Evolutionary conservation across 352 stramenopile species (phyloP).

Genomic region (Globisporangium irregulare): DNA sequence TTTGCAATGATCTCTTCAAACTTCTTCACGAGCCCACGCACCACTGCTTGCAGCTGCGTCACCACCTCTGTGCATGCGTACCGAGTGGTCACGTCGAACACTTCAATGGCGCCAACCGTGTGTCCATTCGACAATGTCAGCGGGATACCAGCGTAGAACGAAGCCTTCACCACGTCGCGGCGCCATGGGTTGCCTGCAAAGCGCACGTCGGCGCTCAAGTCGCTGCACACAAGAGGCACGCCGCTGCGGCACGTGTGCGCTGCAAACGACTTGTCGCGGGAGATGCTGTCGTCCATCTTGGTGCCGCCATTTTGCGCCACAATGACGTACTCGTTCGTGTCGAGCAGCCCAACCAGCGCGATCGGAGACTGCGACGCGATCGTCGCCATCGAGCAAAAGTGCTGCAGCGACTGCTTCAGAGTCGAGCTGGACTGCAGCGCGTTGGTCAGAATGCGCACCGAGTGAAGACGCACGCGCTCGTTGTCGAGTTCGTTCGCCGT

Average conservation of each 20-base stretch:
- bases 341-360: slow-evolving; percentile 64
- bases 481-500: slow-evolving; percentile 66
- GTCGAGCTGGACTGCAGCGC: slow-evolving; percentile 38
- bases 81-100: slow-evolving; percentile 53
- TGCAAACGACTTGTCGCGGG: slow-evolving; percentile 48
- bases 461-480: slow-evolving; percentile 60
- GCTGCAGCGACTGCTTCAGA: slow-evolving; percentile 48
- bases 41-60: slow-evolving; percentile 65
- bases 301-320: slow-evolving; percentile 40
- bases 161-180: slow-evolving; percentile 36
- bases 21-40: slow-evolving; percentile 68
- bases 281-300: slow-evolving; percentile 17
- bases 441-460: slow-evolving; percentile 46
- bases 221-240: slow-evolving; percentile 58
- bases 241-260: slow-evolving; percentile 68
- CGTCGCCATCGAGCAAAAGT: slow-evolving; percentile 79
- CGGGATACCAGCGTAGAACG: slow-evolving; percentile 83
- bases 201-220: slow-evolving; percentile 59
- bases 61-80: slow-evolving; percentile 63
- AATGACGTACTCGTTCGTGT: slow-evolving; percentile 51
- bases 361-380: slow-evolving; percentile 70
- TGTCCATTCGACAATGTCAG: slow-evolving; percentile 66
- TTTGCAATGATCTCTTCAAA: slow-evolving; percentile 67
- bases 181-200: slow-evolving; percentile 66
- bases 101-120: slow-evolving; percentile 67